Base-by-base conservation (phyloP, 345 rosid species). In the Mercurialis annua region DNA sequence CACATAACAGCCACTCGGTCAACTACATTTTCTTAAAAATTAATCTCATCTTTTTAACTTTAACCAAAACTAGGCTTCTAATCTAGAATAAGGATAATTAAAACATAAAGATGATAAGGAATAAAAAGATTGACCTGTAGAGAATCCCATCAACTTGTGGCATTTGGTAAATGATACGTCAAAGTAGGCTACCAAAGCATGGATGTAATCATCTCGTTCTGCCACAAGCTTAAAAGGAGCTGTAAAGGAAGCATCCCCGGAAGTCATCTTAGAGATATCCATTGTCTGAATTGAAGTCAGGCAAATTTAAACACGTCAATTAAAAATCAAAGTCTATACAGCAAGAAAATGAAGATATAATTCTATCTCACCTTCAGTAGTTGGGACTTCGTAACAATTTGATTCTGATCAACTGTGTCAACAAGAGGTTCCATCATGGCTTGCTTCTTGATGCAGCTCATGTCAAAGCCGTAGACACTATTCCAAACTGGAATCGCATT, bases 381-480 rank as follows among this genome's bases (percentile, higher is more conserved):
- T 71, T 80, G 86, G 81, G 85, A 77, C 76, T 86, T 90, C 0
- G 97, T 90, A 63, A 92, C 98, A 38, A 95, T 87, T 75, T 95
- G 99, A 69, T 95, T 88, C 76, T 90, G 89, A 74, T 92, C 93
- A 16, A 92, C 96, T 17, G 92, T 90, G 73, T 95, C 99, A 40
- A 95, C 99, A 52, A 95, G 96, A 46, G 99, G 99, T 78, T 95
- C 99, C 87, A 70, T 83, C 81, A 95, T 85, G 20, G 97, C 98
- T 76, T 86, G 92, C 79, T 86, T 90, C 93, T 95, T 95, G 80
- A 95, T 90, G 84, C 99, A 92, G 78, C 88, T 87, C 99, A 92
- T 95, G 80, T 95, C 85, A 65, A 95, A 95, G 72, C 94, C 97
- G 72, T 92, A 95, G 43, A 95, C 98, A 66, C 75, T 83, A 76